Evolutionary conservation across 495 filamentous ascomycete species (phyloP).

Genomic region (Penicillium argentinense): DNA sequence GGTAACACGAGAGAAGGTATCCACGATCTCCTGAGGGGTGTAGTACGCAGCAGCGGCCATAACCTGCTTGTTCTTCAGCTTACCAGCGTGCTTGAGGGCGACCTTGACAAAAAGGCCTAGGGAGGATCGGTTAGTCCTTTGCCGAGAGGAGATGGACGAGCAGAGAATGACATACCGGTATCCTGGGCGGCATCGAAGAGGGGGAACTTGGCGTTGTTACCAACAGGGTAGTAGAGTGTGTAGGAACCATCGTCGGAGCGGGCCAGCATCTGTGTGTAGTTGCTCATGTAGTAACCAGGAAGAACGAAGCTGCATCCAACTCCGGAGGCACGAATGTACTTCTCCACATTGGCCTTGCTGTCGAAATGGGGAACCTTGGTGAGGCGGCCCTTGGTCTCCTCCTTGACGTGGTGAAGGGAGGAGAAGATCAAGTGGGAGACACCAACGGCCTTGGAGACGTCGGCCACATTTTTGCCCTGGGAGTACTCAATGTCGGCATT

Average conservation of each 20-base stretch:
- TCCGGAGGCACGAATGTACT: slow-evolving; percentile 38
- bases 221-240: slow-evolving; percentile 14
- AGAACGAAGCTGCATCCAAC: slow-evolving; percentile 56
- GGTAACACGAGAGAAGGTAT: slow-evolving; percentile 46
- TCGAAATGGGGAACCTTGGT: slow-evolving; percentile 28
- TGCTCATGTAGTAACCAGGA: slow-evolving; percentile 61
- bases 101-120: slow-evolving; percentile 49
- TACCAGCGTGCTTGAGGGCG: slow-evolving; percentile 28
- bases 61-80: slow-evolving; percentile 27
- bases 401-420: slow-evolving; percentile 18
- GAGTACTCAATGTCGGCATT: slow-evolving; percentile 33
- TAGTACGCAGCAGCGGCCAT: slow-evolving; percentile 49
- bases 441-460: slow-evolving; percentile 38
- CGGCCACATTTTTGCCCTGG: slow-evolving; percentile 57
- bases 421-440: slow-evolving; percentile 28
- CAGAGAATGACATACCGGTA: slow-evolving; percentile 43
- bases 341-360: slow-evolving; percentile 40
- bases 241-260: slow-evolving; percentile 20
- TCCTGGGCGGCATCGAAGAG: slow-evolving; percentile 53
- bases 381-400: slow-evolving; percentile 18
- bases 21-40: slow-evolving; percentile 45
- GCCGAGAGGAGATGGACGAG: not conserved
- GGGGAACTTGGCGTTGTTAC: slow-evolving; percentile 42
- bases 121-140: not conserved
- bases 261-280: slow-evolving; percentile 27